phyloP scores from a whole-genome alignment of 768 basidiomycete genomes.

The Phlegmacium glaucopus region DNA sequence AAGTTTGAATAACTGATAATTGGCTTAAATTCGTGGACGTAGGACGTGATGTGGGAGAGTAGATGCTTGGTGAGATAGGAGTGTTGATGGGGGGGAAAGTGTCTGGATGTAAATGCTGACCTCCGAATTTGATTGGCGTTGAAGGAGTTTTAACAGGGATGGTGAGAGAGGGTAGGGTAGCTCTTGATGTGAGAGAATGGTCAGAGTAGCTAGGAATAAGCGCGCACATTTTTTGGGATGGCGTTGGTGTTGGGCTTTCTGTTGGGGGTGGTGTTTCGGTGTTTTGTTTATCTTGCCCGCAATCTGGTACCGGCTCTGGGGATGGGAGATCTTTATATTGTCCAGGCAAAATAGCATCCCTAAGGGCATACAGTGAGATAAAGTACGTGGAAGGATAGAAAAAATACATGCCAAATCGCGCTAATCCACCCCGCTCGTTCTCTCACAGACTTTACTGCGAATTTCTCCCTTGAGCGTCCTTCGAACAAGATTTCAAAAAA shows the following conservation, averaged over 20 bases:
- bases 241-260: constrained; percentile 19
- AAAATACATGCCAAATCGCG: constrained; percentile 57
- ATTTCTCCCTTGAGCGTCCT: constrained; percentile 48
- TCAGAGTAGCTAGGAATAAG: constrained; percentile 20
- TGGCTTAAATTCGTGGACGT: constrained; percentile 47
- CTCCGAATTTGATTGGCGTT: background rate
- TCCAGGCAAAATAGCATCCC: constrained; percentile 56
- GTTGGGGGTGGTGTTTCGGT: constrained; percentile 2
- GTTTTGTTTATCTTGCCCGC: too few species aligned
- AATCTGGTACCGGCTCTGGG: background rate
- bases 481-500: constrained; percentile 67
- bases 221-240: constrained; percentile 15
- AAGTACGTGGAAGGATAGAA: constrained; percentile 1
- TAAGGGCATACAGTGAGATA: constrained; percentile 18
- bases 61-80: constrained; percentile 22
- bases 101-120: too few species aligned
- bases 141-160: background rate
- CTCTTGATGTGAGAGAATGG: constrained; percentile 25
- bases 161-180: constrained; percentile 14
- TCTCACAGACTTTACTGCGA: constrained; percentile 56
- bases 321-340: constrained; percentile 12
- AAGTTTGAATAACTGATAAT: constrained; percentile 64
- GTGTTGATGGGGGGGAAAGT: constrained; percentile 2
- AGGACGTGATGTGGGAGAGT: constrained; percentile 18
- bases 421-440: constrained; percentile 75